Evolutionary conservation across 495 filamentous ascomycete genomes (phyloP), one percentile per base, ranked within the genome.

Genomic region (Trypethelium eluteriae): DNA sequence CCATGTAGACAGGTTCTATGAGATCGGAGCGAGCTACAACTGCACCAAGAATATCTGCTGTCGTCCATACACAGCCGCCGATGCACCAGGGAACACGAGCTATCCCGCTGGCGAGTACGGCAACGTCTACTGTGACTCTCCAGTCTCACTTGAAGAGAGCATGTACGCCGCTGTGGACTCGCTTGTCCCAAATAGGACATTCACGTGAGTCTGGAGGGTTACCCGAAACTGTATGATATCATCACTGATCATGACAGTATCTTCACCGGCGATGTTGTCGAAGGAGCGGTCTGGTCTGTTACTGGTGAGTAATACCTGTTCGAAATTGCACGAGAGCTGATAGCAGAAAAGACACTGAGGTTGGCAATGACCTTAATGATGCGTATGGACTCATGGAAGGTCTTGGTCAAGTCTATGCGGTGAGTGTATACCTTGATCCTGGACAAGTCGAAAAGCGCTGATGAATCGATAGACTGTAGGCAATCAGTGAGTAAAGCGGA

Each of bases 31-130:
- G 4, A 83, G 73, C 69, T 79, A 79, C 39, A 76, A 81, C 64
- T 85, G 82, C 69, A 75, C 80, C 32, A 84, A 84, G 68, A 81
- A 79, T 9, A 83, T 86, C 67, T 86, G 83, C 70, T 86, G 83
- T 68, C 72, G 83, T 63, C 70, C 75, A 2, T 84, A 81, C 66
- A 78, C 76, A 35, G 68, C 76, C 10, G 70, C 67, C 0, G 79
- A 83, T 69, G 76, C 71, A 2, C 79, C 79, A 0, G 81, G 78
- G 4, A 74, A 76, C 38, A 81, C 70, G 12, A 66, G 71, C 4
- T 76, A 68, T n/a, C 82, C 83, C 2, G 82, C 81, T 38, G 78
- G 80, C 0, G 72, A 71, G 38, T 78, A 79, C 59, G 83, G 83
- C 12, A 78, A 85, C 65, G 70, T 79, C 39, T 74, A 77, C 6